Base-by-base conservation (phyloP, 257 asterid genomes). In the Scutellaria baicalensis region DNA sequence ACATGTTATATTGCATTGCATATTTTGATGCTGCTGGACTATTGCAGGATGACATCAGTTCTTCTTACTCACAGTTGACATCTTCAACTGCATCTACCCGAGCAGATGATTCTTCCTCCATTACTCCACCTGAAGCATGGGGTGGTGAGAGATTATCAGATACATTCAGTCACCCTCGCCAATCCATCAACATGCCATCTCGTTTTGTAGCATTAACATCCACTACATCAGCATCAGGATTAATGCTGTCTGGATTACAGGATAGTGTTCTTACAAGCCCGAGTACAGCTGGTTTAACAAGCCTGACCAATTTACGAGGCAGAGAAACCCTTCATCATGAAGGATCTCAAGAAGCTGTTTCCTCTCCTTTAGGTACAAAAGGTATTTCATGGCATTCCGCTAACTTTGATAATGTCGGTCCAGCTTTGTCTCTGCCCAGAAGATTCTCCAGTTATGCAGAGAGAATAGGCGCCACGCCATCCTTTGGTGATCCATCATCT, bases 121-220 rank as follows among this genome's bases (percentile, higher is more conserved):
- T 88, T 42, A 88, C 97, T 70, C 99, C 97, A 44, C 96, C 95
- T 5, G 96, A 94, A 88, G 96, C 93, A 75, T 94, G 97, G 99
- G 97, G 96, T 49, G 93, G 97, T 35, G 96, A 87, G 75, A 81
- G 85, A 81, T 64, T 93, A 58, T 73, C 93, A 48, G 97, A 91
- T 54, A 94, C 87, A 80, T 79, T 80, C 31, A 72, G 76, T 71
- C 92, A 75, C 43, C 83, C 83, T 55, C 95, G 87, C 60, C 91
- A 82, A 66, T 82, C 97, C 57, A 79, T 83, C 65, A 85, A 76
- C 78, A 63, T 77, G 83, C 89, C 95, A 56, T 85, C 97, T 63
- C 89, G 91, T 60, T 88, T 88, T 79, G 77, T 90, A 47, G 45
- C 83, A 59, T 63, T 83, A 59, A 65, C 88, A 69, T 75, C 96